phyloP scores from a whole-genome alignment of 345 rosid genomes.

The Citrus cavaleriei region DNA sequence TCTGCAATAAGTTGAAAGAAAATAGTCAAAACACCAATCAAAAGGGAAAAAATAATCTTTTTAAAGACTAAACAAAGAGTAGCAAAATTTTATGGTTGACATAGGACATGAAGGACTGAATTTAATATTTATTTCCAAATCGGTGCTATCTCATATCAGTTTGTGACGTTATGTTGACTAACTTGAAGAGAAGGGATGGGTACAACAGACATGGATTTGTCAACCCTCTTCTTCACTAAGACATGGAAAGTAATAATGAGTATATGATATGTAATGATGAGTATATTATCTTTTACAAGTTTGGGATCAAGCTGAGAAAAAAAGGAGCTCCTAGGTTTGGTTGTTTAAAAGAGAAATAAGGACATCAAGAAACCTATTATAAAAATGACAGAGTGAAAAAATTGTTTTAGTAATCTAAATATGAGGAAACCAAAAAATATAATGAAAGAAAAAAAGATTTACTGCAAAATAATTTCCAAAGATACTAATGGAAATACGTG shows the following conservation, averaged over 20 bases:
- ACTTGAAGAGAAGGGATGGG: not conserved
- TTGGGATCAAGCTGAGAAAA: not conserved
- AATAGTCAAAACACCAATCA: not conserved
- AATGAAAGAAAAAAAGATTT: not conserved
- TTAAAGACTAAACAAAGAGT: not conserved
- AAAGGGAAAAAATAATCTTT: not conserved
- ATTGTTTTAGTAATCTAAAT: not conserved
- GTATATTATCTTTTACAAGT: not conserved
- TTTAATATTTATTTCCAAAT: not conserved
- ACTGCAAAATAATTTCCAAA: not conserved
- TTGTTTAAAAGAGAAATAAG: not conserved
- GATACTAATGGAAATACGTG: not conserved
- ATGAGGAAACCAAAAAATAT: not conserved
- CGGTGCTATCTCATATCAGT: not conserved
- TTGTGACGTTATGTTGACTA: not conserved
- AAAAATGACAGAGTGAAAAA: not conserved
- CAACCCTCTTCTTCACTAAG: not conserved
- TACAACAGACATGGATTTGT: not conserved
- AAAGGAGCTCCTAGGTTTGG: not conserved
- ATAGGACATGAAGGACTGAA: not conserved
- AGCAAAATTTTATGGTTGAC: not conserved
- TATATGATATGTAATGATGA: not conserved
- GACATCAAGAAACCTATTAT: not conserved
- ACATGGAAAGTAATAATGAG: not conserved
- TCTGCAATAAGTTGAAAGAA: constrained; percentile 35